Evolutionary conservation across 2,329 filamentous ascomycete genomes (phyloP).

Genomic region (Berkeleyomyces rouxiae): DNA sequence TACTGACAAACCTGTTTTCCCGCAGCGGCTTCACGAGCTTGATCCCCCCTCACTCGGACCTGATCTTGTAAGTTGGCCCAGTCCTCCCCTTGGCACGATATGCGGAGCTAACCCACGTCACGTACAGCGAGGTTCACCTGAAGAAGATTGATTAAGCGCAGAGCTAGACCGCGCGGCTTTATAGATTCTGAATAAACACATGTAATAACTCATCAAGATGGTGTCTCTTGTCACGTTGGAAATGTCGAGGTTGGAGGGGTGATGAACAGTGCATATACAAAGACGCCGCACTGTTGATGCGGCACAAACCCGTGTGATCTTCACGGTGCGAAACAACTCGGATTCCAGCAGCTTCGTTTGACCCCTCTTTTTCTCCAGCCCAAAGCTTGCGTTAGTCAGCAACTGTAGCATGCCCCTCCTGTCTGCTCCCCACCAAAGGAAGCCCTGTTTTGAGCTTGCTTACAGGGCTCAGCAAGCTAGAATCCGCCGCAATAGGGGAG

Average conservation of each 20-base stretch:
- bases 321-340: not conserved
- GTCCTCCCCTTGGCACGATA: not conserved
- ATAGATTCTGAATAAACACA: no score
- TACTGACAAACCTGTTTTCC: not conserved
- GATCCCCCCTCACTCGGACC: conserved; percentile 57
- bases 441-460: no score
- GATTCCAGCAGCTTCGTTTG: not conserved
- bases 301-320: not conserved
- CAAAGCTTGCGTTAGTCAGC: not conserved
- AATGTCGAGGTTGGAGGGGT: no score
- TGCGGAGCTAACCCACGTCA: conserved; percentile 9
- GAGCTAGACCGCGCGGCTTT: no score
- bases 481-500: no score
- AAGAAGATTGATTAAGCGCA: conserved; percentile 38
- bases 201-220: no score
- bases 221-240: no score
- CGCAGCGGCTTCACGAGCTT: conserved; percentile 58
- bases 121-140: conserved; percentile 49
- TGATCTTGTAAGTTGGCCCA: conserved; percentile 60
- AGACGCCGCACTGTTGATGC: no score
- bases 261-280: no score
- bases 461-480: no score
- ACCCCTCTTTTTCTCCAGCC: not conserved
- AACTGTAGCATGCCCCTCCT: not conserved
- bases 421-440: no score